Conservation (phyloP, 1,284 basidiomycete genomes). For the Moesziomyces globuligerus region DNA sequence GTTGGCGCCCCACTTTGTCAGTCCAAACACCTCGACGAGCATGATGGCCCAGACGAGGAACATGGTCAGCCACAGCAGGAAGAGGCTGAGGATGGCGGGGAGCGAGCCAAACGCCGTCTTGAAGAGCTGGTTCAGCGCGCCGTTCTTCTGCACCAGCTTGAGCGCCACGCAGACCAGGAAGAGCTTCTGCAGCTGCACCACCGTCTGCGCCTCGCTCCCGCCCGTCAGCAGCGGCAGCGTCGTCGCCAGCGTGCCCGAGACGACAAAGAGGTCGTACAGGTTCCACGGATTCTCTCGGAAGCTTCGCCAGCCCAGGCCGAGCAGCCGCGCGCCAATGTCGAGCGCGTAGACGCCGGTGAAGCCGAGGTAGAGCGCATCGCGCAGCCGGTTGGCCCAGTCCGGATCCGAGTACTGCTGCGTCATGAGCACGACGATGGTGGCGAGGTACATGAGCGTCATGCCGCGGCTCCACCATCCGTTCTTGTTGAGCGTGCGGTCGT, state of each 20-base stretch:
- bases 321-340: conserved; percentile 81
- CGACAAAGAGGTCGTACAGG: conserved; percentile 85
- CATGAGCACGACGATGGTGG: conserved; percentile 89
- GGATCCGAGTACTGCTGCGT: conserved; percentile 80
- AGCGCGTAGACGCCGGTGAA: conserved; percentile 80
- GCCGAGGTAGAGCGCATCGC: conserved; percentile 81
- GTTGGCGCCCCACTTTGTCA: conserved; percentile 83
- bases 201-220: conserved; percentile 46
- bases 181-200: conserved; percentile 84
- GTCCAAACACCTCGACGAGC: conserved; percentile 88
- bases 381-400: conserved; percentile 73
- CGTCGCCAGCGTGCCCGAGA: conserved; percentile 83
- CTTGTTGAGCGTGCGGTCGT: conserved; percentile 86
- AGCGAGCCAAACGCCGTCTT: conserved; percentile 91
- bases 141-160: conserved; percentile 90
- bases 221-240: conserved; percentile 73
- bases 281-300: conserved; percentile 87
- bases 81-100: conserved; percentile 84
- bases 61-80: conserved; percentile 88
- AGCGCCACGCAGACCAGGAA: conserved; percentile 92
- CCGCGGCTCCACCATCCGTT: conserved; percentile 90
- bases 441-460: conserved; percentile 83
- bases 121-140: conserved; percentile 92
- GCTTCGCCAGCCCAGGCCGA: conserved; percentile 84
- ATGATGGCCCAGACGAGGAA: conserved; percentile 93